phyloP scores from a whole-genome alignment of 2,329 filamentous ascomycete species.

The Colletotrichum tropicale region DNA sequence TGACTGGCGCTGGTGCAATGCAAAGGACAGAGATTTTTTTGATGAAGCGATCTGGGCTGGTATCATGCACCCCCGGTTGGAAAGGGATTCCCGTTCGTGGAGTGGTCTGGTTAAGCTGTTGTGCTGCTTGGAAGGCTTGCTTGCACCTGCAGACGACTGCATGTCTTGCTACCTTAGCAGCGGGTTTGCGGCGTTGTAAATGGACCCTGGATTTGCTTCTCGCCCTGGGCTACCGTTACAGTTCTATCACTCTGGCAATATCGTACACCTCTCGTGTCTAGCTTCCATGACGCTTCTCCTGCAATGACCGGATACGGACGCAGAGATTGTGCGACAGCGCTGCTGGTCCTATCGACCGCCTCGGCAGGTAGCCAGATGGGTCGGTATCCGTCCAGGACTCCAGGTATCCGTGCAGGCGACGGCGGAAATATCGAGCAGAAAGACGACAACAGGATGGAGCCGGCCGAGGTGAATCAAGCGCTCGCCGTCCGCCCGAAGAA shows the following conservation, averaged over 20 bases:
- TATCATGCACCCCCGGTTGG: no score
- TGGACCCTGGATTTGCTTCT: constrained; percentile 11
- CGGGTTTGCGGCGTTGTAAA: constrained; percentile 12
- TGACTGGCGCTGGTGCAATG: background rate
- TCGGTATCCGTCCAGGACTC: background rate
- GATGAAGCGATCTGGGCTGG: background rate
- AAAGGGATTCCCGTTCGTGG: background rate
- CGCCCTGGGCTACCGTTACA: background rate
- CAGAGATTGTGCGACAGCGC: background rate
- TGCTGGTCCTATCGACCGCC: background rate
- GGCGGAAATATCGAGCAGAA: background rate
- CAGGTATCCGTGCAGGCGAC: background rate
- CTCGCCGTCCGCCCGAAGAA: background rate
- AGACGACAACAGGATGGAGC: background rate
- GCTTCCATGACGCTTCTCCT: background rate
- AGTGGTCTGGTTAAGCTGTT: background rate
- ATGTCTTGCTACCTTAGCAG: background rate
- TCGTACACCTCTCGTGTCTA: background rate
- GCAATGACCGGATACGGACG: background rate
- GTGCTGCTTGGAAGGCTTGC: background rate
- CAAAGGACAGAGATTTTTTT: background rate
- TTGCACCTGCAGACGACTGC: background rate
- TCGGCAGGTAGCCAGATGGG: background rate
- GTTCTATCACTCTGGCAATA: background rate
- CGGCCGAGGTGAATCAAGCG: background rate